Conservation (phyloP, 129 eudicot species). For the Cynara cardunculus region DNA sequence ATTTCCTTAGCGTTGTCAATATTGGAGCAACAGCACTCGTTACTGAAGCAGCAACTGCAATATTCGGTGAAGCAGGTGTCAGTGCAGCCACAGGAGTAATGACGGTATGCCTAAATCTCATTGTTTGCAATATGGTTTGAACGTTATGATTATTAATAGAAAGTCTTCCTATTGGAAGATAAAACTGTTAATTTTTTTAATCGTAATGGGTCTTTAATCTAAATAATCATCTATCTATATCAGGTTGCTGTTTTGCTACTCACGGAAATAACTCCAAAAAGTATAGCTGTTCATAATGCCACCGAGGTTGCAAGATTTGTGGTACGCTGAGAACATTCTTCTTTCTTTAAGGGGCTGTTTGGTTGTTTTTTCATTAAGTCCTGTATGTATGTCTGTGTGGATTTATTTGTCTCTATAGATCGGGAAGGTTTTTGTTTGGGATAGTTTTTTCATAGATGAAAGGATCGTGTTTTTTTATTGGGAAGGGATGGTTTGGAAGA, state of each 20-base stretch:
- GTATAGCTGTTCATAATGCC: constrained; percentile 97
- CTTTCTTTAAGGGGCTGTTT: constrained; percentile 22
- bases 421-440: too few species aligned
- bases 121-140: background rate
- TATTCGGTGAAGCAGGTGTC: constrained; percentile 94
- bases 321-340: constrained; percentile 53
- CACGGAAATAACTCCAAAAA: constrained; percentile 98
- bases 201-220: background rate
- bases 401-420: too few species aligned
- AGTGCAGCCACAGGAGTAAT: constrained; percentile 97
- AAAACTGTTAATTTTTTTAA: background rate
- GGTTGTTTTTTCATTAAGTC: too few species aligned
- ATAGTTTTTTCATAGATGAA: too few species aligned
- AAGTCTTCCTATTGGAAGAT: background rate
- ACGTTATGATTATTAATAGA: background rate
- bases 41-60: constrained; percentile 92
- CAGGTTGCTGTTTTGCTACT: constrained; percentile 96
- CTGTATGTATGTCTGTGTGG: too few species aligned
- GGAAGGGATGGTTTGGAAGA: too few species aligned
- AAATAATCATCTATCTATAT: constrained; percentile 7
- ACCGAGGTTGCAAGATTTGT: constrained; percentile 98
- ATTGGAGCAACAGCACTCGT: constrained; percentile 95
- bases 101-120: constrained; percentile 56
- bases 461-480: too few species aligned
- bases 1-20: constrained; percentile 71